A percentile compares a stretch with the other conserved stretches of the same genome.
These are phyloP conservation scores for Apiospora pterosperma DNA, from an alignment of 2,329 filamentous ascomycete genomes.

Conservation along the genomic window DNA sequence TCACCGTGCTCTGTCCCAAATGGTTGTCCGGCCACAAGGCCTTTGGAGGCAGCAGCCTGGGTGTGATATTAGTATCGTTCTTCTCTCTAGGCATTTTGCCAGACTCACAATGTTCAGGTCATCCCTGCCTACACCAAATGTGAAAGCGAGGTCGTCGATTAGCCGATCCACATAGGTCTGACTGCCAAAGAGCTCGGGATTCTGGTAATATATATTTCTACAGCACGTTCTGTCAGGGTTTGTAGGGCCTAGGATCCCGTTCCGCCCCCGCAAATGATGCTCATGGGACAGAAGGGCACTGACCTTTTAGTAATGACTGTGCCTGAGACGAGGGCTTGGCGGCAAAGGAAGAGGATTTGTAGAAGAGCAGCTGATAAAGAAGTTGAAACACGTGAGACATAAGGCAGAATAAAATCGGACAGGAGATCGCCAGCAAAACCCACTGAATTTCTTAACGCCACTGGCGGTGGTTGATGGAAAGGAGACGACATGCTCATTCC, in stretches of 20 bases:
- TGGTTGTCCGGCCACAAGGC: constrained; percentile 55
- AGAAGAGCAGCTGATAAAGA: constrained; percentile 48
- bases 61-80: neutral
- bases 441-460: constrained; percentile 25
- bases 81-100: neutral
- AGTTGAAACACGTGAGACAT: neutral
- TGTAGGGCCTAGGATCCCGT: neutral
- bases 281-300: constrained; percentile 9
- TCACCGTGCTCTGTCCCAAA: constrained; percentile 25
- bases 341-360: constrained; percentile 56
- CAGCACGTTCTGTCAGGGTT: neutral
- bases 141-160: constrained; percentile 71
- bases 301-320: constrained; percentile 61
- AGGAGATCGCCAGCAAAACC: constrained; percentile 10
- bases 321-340: constrained; percentile 54
- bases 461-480: constrained; percentile 19
- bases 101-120: constrained; percentile 65
- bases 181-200: constrained; percentile 66
- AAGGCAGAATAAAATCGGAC: constrained; percentile 5
- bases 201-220: constrained; percentile 78
- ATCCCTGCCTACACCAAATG: constrained; percentile 60
- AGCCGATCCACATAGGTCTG: constrained; percentile 68
- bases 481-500: constrained; percentile 15
- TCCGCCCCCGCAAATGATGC: neutral
- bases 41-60: constrained; percentile 72